Base-by-base conservation (phyloP, 148 eudicot genomes). In the Camellia sinensis region DNA sequence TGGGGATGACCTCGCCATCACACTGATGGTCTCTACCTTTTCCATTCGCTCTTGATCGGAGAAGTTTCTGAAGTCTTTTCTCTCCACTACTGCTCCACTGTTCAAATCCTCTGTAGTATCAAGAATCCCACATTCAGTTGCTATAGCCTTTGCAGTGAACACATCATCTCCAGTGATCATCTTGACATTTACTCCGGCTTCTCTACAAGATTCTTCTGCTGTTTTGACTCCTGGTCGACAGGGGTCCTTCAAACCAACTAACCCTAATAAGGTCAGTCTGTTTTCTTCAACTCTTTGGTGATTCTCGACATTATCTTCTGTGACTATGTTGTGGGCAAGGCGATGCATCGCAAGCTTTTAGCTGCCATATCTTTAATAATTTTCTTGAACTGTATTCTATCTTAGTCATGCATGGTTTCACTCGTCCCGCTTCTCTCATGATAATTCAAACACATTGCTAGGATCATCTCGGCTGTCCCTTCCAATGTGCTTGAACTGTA, bases 1-100 rank as follows among this genome's bases (percentile, higher is more conserved):
- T 13, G 90, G 90, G 21, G 90, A 88, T 56, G 89, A 86, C 71
- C 91, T 84, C 12, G 87, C 91, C 91, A 88, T 86, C 22, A 87
- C 84, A 40, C 53, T 5, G 50, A 79, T 60, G 43, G 48, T 4
- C 10, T 68, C 48, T 0, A 37, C 19, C 41, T 40, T 78, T 14
- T 43, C 63, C 60, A 68, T 37, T 29, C 73, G n/a, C 80, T 86
- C 81, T n/a, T 80, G 75, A 53, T 67, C 83, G 6, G 87, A 78
- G 77, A 78, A 80, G 65, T 81, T 80, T 59, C 90, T 80, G 81
- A 88, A 88, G 22, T 67, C 54, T 48, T 63, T 46, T 3, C 90
- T 87, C 74, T 88, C 90, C 6, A 88, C 85, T 15, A 84, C 72
- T 65, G 80, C 81, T 44, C 79, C 86, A 73, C 62, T 83, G 48